Conservation (phyloP, 768 basidiomycete species). For the Kockovaella imperatae region DNA sequence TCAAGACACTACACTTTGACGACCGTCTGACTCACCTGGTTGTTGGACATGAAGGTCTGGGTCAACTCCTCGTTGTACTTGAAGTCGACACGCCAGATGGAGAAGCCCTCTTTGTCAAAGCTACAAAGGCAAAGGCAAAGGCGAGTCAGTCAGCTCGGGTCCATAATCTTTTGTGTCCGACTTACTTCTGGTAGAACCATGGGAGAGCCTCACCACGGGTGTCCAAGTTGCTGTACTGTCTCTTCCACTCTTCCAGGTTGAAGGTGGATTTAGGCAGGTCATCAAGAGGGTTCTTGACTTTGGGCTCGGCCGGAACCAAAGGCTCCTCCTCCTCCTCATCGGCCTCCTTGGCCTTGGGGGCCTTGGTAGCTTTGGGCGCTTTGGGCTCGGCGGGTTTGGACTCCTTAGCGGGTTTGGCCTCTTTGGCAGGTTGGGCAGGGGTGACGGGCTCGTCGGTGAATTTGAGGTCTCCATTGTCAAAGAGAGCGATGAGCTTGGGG, state of each 20-base stretch:
- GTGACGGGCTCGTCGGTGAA: conserved; percentile 59
- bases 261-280: conserved; percentile 58
- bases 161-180: conserved; percentile 8
- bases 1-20: not conserved
- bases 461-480: conserved; percentile 50
- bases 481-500: conserved; percentile 62
- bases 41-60: conserved; percentile 85
- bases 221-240: conserved; percentile 96
- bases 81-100: conserved; percentile 86
- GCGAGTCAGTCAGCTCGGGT: not conserved
- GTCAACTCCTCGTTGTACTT: conserved; percentile 94
- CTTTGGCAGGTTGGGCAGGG: conserved; percentile 68
- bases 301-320: conserved; percentile 70
- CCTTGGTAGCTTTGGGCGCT: conserved; percentile 41
- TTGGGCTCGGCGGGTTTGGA: conserved; percentile 25
- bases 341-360: conserved; percentile 42
- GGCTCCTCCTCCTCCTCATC: conserved; percentile 68
- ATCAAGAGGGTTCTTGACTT: conserved; percentile 90
- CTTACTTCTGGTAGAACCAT: conserved; percentile 95
- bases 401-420: conserved; percentile 46
- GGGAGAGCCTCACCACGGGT: conserved; percentile 83
- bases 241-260: conserved; percentile 77
- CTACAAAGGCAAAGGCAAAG: conserved; percentile 46
- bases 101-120: conserved; percentile 82
- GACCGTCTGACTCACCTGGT: conserved; percentile 49